phyloP scores from a whole-genome alignment of 345 rosid genomes.

The Brassica incana region DNA sequence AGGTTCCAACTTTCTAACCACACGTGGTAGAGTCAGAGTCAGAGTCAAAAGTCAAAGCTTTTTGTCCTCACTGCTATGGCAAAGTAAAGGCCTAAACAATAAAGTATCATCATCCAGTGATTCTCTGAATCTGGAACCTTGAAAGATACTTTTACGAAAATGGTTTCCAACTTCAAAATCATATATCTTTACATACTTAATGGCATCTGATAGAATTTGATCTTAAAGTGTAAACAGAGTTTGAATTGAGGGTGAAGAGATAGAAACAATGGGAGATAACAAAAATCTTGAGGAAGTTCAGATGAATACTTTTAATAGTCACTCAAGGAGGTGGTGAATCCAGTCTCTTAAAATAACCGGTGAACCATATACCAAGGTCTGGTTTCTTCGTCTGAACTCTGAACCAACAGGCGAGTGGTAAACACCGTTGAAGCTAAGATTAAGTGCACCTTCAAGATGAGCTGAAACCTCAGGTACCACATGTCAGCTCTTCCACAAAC shows the following conservation, averaged over 20 bases:
- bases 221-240: not conserved
- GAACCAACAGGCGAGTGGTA: constrained; percentile 96
- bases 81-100: not conserved
- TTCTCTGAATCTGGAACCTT: too few species aligned
- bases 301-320: not conserved
- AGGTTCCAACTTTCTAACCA: not conserved
- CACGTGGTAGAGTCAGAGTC: not conserved
- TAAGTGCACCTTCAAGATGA: constrained; percentile 76
- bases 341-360: constrained; percentile 65
- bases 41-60: too few species aligned
- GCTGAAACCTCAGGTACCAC: constrained; percentile 85
- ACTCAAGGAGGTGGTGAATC: constrained; percentile 73
- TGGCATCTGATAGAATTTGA: not conserved
- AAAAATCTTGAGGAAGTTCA: not conserved
- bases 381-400: constrained; percentile 40
- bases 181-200: not conserved
- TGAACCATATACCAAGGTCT: constrained; percentile 97
- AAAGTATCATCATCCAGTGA: too few species aligned
- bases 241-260: constrained; percentile 3
- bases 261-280: not conserved
- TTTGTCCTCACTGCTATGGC: not conserved
- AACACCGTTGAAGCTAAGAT: constrained; percentile 72
- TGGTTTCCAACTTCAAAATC: constrained; percentile 9
- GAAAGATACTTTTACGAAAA: too few species aligned
- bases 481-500: constrained; percentile 88